Evolutionary conservation across 108 stramenopile genomes (phyloP).

Genomic region (Nitzschia sp.): DNA sequence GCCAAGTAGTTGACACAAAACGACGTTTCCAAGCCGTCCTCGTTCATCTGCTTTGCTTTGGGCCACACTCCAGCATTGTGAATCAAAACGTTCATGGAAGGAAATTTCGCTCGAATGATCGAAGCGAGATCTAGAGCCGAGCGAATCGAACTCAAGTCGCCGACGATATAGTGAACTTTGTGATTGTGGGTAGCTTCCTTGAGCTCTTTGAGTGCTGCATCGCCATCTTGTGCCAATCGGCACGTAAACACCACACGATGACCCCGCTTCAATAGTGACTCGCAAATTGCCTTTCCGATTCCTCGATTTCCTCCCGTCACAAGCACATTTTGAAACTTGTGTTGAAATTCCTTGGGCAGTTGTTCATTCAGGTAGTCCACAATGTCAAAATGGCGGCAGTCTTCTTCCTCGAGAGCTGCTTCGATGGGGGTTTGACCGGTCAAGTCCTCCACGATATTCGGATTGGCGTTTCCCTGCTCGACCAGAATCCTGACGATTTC

Average conservation of each 20-base stretch:
- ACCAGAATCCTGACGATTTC: constrained; percentile 21
- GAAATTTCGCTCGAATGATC: neutral
- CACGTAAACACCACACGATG: constrained; percentile 18
- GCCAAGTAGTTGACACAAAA: constrained; percentile 19
- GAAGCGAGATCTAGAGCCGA: neutral
- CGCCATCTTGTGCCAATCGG: constrained; percentile 4
- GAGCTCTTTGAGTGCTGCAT: neutral
- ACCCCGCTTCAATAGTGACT: constrained; percentile 15
- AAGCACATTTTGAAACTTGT: constrained; percentile 48
- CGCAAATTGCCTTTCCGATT: constrained; percentile 54
- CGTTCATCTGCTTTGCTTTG: neutral
- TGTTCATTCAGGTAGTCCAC: constrained; percentile 21
- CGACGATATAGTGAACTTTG: constrained; percentile 13
- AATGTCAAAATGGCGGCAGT: constrained; percentile 24
- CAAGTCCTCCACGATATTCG: constrained; percentile 19
- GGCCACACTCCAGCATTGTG: constrained; percentile 23
- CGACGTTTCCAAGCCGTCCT: constrained; percentile 14
- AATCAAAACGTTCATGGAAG: constrained; percentile 8
- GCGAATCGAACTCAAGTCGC: neutral
- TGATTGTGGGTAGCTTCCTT: neutral
- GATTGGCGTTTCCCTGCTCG: constrained; percentile 21
- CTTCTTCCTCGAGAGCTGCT: constrained; percentile 9
- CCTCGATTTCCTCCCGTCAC: constrained; percentile 83
- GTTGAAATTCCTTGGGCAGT: constrained; percentile 16
- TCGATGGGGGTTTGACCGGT: constrained; percentile 23